A percentile compares a stretch with the other conserved stretches of the same genome.
Conservation (phyloP, 345 rosid genomes). For the Lepidium didymum region DNA sequence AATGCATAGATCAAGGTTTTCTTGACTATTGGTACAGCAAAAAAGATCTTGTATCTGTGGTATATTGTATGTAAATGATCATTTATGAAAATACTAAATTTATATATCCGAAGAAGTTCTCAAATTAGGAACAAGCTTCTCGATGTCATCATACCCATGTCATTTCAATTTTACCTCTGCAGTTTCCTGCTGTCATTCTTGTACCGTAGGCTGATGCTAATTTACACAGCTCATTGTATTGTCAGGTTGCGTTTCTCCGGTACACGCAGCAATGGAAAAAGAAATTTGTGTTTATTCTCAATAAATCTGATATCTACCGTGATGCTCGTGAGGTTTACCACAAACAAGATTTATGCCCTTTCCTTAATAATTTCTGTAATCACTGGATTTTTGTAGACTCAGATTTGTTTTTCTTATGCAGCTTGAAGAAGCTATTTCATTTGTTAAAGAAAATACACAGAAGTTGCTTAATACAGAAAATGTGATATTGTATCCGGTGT, state of each 20-base stretch:
- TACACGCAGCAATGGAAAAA: slow-evolving; percentile 96
- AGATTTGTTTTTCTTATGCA: slow-evolving; percentile 31
- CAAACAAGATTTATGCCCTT: slow-evolving; percentile 3
- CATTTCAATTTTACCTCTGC: not conserved
- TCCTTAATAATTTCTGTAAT: slow-evolving; percentile 4
- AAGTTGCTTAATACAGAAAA: slow-evolving; percentile 71
- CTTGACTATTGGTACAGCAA: not conserved
- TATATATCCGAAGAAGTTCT: not conserved
- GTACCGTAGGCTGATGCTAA: slow-evolving; percentile 11
- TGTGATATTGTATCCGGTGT: slow-evolving; percentile 69
- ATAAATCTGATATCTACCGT: slow-evolving; percentile 87
- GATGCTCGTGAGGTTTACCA: slow-evolving; percentile 61
- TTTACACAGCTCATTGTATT: slow-evolving; percentile 4
- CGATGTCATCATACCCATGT: not conserved
- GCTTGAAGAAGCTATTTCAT: slow-evolving; percentile 87
- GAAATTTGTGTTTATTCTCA: slow-evolving; percentile 82
- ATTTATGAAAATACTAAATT: not conserved
- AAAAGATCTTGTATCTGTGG: not conserved
- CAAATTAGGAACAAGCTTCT: not conserved
- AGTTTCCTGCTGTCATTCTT: not conserved
- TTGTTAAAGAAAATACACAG: slow-evolving; percentile 61
- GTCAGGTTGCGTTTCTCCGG: slow-evolving; percentile 84
- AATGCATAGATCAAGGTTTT: not conserved
- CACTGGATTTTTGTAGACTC: not conserved
- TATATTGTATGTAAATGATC: not conserved